Base-by-base conservation (phyloP, 176 grass and related monocot genomes). In the Hsuehochloa calcarea region DNA sequence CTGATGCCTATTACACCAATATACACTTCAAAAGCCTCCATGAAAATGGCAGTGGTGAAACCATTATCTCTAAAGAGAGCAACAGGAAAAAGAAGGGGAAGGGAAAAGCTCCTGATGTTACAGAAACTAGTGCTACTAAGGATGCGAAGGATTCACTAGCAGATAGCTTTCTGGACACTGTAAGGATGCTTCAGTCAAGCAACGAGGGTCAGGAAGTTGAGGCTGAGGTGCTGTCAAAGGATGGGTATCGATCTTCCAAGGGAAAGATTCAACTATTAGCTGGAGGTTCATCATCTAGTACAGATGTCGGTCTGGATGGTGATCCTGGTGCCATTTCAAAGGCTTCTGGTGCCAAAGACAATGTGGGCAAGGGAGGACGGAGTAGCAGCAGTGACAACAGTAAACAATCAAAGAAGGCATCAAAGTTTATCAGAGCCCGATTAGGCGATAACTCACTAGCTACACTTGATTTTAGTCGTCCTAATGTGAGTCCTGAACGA, bases 241-340 rank as follows among this genome's bases (percentile, higher is more conserved):
- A 92, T 56, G 96, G 93, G 29, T 98, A 98, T 80, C 83, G 96
- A 81, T 35, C 86, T 86, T 73, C 81, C 68, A 95, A 90, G 77
- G 93, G 78, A 38, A 92, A 89, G 39, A 69, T 64, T 22, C 46
- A 75, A 79, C 45, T 25, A 15, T 45, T 37, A 67, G 20, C 60
- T 82, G 81, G 56, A 77, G 31, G 46, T 61, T 80, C 80, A 82
- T 68, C 64, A 66, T 78, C 80, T 74, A 59, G 34, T 70, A 51
- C 52, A 51, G 56, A 62, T 62, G 12, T 82, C 39, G 16, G 51
- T 79, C n/a, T 83, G 43, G 61, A 74, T 61, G 65, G 11, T 22
- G 73, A 83, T 73, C 37, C 54, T 20, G 78, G 68, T 58, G 45
- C 74, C 66, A 64, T 64, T 41, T 75, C 68, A 44, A 85, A 56